Percentiles rank a stretch among this genome's conserved stretches.
Evolutionary conservation across 2,329 filamentous ascomycete genomes (phyloP).

Genomic region (Monosporascus sp.): DNA sequence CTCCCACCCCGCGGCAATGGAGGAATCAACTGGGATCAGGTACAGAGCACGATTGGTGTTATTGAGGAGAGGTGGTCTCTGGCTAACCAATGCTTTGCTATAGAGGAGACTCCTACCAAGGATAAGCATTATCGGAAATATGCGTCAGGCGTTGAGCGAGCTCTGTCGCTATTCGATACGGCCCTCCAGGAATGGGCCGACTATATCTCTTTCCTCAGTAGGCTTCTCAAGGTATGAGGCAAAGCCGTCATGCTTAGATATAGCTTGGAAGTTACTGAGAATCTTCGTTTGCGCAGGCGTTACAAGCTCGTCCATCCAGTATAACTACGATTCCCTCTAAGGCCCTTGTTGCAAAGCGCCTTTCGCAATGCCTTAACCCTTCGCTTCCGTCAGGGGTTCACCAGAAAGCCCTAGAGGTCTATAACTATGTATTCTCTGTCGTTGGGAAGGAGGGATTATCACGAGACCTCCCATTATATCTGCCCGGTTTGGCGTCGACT

Average conservation of each 20-base stretch:
- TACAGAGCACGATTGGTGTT: conserved; percentile 37
- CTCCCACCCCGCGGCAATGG: conserved; percentile 69
- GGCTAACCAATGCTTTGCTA: neutral
- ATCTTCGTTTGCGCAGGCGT: conserved; percentile 50
- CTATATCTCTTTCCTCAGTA: conserved; percentile 94
- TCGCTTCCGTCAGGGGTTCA: conserved; percentile 92
- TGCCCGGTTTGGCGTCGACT: conserved; percentile 83
- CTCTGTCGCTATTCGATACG: conserved; percentile 84
- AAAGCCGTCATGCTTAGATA: neutral
- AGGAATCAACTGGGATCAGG: conserved; percentile 72
- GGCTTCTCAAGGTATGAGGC: conserved; percentile 70
- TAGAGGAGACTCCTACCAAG: conserved; percentile 52
- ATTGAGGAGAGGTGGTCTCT: neutral
- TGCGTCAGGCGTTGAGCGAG: conserved; percentile 80
- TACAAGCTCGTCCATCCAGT: conserved; percentile 77
- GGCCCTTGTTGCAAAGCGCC: conserved; percentile 75
- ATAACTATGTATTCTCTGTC: conserved; percentile 79
- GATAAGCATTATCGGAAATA: conserved; percentile 80
- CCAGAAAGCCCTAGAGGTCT: conserved; percentile 94
- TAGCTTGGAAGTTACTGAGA: conserved; percentile 19
- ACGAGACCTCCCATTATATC: conserved; percentile 76
- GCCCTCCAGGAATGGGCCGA: conserved; percentile 98
- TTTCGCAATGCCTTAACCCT: conserved; percentile 93
- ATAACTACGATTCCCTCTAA: conserved; percentile 75
- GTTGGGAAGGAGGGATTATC: conserved; percentile 79